phyloP scores from a whole-genome alignment of 2,329 filamentous ascomycete species.

The Pyrenochaeta sp. region DNA sequence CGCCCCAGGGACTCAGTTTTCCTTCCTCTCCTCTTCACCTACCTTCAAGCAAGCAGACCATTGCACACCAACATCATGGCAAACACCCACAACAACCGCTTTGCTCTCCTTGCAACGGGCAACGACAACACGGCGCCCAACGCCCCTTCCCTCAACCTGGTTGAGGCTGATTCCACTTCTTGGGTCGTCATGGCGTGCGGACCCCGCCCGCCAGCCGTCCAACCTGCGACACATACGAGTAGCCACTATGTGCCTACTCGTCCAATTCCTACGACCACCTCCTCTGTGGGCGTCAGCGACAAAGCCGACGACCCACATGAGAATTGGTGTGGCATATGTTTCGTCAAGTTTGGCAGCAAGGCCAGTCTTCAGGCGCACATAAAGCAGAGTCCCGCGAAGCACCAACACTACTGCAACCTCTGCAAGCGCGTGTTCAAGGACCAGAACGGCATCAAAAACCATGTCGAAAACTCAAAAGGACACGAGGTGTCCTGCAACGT shows the following conservation, averaged over 20 bases:
- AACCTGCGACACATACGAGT: too few relatives aligned
- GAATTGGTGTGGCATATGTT: conserved; percentile 46
- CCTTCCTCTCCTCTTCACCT: neutral
- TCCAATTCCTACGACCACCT: too few relatives aligned
- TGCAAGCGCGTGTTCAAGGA: conserved; percentile 46
- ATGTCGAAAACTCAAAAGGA: conserved; percentile 38
- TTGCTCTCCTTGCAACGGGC: conserved; percentile 27
- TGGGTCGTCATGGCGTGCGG: too few relatives aligned
- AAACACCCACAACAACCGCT: conserved; percentile 37
- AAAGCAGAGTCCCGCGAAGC: conserved; percentile 31
- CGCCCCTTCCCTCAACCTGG: conserved; percentile 33
- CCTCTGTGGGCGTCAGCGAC: conserved; percentile 13
- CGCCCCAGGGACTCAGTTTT: too few relatives aligned
- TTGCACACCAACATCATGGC: too few relatives aligned
- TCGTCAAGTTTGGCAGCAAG: conserved; percentile 30
- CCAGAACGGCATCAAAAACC: conserved; percentile 44
- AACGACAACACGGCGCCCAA: conserved; percentile 13
- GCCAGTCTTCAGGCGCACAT: conserved; percentile 30
- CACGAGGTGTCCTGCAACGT: conserved; percentile 42
- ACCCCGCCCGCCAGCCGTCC: too few relatives aligned
- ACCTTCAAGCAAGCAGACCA: too few relatives aligned
- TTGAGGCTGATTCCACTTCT: conserved; percentile 27
- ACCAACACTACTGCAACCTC: conserved; percentile 45
- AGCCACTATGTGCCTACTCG: too few relatives aligned
- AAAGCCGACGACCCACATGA: conserved; percentile 26